Base-by-base conservation (phyloP, 2,329 filamentous ascomycete species). In the Xylaria sp. region DNA sequence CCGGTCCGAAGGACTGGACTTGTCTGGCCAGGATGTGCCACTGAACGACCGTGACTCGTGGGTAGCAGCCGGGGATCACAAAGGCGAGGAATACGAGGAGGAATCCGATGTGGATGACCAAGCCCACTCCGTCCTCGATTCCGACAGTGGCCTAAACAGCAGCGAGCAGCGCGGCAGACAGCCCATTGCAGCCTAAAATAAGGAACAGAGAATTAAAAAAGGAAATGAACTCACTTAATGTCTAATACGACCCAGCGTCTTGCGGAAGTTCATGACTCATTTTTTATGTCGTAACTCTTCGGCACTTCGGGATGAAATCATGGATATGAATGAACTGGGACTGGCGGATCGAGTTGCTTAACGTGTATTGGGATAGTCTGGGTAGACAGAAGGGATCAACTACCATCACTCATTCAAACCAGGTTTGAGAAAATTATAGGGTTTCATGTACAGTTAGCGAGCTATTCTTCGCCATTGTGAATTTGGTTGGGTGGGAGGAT, bases 11-110 rank as follows among this genome's bases (percentile, higher is more conserved):
- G 92, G 93, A 8, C 87, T 94, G 68, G 94, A 98, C 77, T 87
- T 98, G 48, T 92, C 93, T 2, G 87, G 87, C 57, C 95, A 98
- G 82, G 94, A 98, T 78, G 88, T 88, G 57, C 91, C 93, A 18
- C 82, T 94, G 71, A 89, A 94, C 72, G 92, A 93, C 78, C 87
- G 91, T 67, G 93, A 95, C 78, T 93, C 92, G 13, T 98, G 95
- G 95, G 89, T 94, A 44, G 91, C 91, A 7, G 92, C 92, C 15
- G 88, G 88, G 48, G 84, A 82, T 28, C 91, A 92, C 77, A 85
- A 88, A 75, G 84, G 84, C 23, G 85, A 85, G 32, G 85, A 86
- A 23, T 83, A 89, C 65, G 86, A 88, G 66, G 87, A 89, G 37
- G 89, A 90, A 15, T 90, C 92, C 1, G 89, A 91, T 20, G 89